Percentiles rank a stretch among this genome's conserved stretches.
phyloP scores from a whole-genome alignment of 2,329 filamentous ascomycete species.

The Colletotrichum noveboracense region DNA sequence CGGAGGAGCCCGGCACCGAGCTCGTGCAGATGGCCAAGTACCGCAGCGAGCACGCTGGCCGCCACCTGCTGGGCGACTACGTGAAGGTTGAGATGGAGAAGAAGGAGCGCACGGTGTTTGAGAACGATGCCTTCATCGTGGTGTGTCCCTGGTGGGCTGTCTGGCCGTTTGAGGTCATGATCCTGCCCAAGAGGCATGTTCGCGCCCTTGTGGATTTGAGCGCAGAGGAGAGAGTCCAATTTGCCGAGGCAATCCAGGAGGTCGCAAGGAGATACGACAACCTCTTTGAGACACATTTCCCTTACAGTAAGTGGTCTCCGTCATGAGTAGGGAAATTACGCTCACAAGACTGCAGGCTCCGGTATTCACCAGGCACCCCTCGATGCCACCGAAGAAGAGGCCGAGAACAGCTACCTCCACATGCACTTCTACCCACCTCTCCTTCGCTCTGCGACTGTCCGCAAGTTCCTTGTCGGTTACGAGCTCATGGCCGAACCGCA shows the following conservation, averaged over 20 bases:
- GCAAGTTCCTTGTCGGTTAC: conserved; percentile 96
- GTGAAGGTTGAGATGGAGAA: conserved; percentile 82
- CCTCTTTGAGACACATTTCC: conserved; percentile 94
- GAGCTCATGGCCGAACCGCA: conserved; percentile 98
- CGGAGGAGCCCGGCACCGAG: conserved; percentile 87
- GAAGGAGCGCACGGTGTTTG: conserved; percentile 83
- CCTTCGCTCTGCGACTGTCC: conserved; percentile 88
- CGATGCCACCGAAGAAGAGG: conserved; percentile 79
- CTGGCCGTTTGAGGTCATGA: conserved; percentile 96
- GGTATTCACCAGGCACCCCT: conserved; percentile 95
- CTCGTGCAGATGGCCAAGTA: conserved; percentile 81
- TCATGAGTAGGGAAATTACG: fast-evolving
- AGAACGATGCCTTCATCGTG: conserved; percentile 84
- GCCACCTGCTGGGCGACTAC: conserved; percentile 86
- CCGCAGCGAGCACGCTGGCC: conserved; percentile 71
- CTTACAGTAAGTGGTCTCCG: conserved; percentile 73
- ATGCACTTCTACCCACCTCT: conserved; percentile 98
- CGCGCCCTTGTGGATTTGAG: conserved; percentile 84
- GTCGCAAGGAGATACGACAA: conserved; percentile 94
- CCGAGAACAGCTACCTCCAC: conserved; percentile 89
- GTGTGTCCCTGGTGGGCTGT: conserved; percentile 97
- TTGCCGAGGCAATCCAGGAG: conserved; percentile 87
- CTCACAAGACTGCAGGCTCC: conserved; percentile 63
- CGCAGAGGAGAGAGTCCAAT: conserved; percentile 69
- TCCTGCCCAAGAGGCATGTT: conserved; percentile 84